Base-by-base conservation (phyloP, 371 early-diverging fungal species). In the Mucor indicus region DNA sequence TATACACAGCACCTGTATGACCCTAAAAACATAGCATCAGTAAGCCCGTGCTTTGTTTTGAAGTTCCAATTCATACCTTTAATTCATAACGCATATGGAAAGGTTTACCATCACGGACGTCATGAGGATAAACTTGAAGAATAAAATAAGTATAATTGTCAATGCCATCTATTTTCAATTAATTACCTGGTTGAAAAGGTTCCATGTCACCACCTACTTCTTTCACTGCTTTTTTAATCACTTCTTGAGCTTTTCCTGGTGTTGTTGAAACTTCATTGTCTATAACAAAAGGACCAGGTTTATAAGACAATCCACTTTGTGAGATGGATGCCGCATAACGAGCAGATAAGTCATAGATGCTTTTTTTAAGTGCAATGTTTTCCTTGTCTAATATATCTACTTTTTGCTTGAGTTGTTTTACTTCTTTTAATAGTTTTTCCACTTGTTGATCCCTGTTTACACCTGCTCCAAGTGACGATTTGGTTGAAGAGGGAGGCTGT, bases 1-100 rank as follows among this genome's bases (percentile, higher is more conserved):
- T 70, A 55, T 91, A 91, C 1, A 95, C 90, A 3, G 93, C 93
- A 19, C 92, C 95, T 9, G 73, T 70, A 56, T 95, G 95, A 16
- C 93, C 93, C 82, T 89, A 54, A 33, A 33, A 33, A 21, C 5
- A 22, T 15, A 20, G 17, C 8, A 9, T 15, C 17, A n/a, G 32
- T 16, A 1, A 27, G 33, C 19, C 12, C 19, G 1, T 16, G 20
- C n/a, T 8, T 11, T 44, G 17, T 21, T 7, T 10, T 15, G 10
- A 21, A 13, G 4, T 38, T 16, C 31, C 11, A 32, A 13, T 17
- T 27, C 15, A 20, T 57, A 77, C 72, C 53, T 72, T 70, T 17
- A 77, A 61, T 50, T 76, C 78, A 43, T 72, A 69, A 20, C 77
- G 71, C 59, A 69, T 56, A 48, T 79, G 68, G 44, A 79, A 79